Evolutionary conservation across 768 basidiomycete species (phyloP).

Genomic region (Porpolomopsis calyptriformis): DNA sequence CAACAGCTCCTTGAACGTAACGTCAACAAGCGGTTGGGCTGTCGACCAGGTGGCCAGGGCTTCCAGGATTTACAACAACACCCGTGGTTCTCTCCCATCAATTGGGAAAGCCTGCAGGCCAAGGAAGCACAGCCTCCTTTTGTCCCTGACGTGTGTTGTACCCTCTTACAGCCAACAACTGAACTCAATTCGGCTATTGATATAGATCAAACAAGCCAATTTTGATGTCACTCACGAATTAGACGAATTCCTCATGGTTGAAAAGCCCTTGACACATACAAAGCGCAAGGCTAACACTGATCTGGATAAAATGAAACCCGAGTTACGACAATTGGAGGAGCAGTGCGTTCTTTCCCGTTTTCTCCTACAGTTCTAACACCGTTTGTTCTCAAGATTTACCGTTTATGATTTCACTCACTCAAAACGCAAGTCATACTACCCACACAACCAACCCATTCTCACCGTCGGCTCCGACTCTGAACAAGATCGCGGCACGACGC

Average conservation of each 20-base stretch:
- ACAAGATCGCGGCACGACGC: slow-evolving; percentile 32
- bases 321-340: slow-evolving; percentile 87
- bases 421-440: slow-evolving; percentile 77
- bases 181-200: slow-evolving; percentile 5
- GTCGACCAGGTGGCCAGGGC: slow-evolving; percentile 56
- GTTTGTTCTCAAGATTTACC: slow-evolving; percentile 52
- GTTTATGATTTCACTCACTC: slow-evolving; percentile 75
- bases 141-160: slow-evolving; percentile 74
- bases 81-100: slow-evolving; percentile 73
- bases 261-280: slow-evolving; percentile 92
- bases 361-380: not conserved
- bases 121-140: slow-evolving; percentile 74
- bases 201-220: slow-evolving; percentile 89
- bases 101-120: slow-evolving; percentile 69
- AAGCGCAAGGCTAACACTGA: slow-evolving; percentile 86
- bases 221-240: slow-evolving; percentile 97
- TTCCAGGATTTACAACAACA: slow-evolving; percentile 71
- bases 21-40: slow-evolving; percentile 69
- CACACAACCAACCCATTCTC: slow-evolving; percentile 59
- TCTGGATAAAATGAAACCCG: slow-evolving; percentile 80
- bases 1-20: slow-evolving; percentile 77
- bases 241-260: slow-evolving; percentile 93
- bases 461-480: slow-evolving; percentile 32
- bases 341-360: slow-evolving; percentile 42
- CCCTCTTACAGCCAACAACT: not conserved